Evolutionary conservation across 805 yeast species (phyloP).

Genomic region (Candida sakaeoensis): DNA sequence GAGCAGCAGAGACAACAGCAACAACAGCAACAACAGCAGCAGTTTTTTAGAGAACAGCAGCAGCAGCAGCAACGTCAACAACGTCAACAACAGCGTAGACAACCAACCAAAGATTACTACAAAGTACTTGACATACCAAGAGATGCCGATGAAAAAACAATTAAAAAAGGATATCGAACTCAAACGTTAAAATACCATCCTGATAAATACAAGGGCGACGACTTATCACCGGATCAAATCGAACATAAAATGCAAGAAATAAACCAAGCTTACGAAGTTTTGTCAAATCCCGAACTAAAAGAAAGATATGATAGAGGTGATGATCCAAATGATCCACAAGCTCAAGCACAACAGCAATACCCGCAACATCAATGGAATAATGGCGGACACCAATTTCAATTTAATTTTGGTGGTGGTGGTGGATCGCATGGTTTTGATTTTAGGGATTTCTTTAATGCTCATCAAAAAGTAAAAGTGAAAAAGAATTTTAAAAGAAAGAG

Average conservation of each 20-base stretch:
- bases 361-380: slow-evolving; percentile 13
- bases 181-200: slow-evolving; percentile 85
- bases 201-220: slow-evolving; percentile 75
- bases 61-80: slow-evolving; percentile 29
- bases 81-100: slow-evolving; percentile 25
- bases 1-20: slow-evolving; percentile 27
- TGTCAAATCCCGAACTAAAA: slow-evolving; percentile 62
- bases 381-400: slow-evolving; percentile 10
- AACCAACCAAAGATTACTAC: slow-evolving; percentile 67
- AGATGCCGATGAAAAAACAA: slow-evolving; percentile 66
- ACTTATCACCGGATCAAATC: slow-evolving; percentile 60
- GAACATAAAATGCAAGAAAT: slow-evolving; percentile 87
- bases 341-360: slow-evolving; percentile 12
- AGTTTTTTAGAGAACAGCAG: slow-evolving; percentile 25
- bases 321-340: slow-evolving; percentile 45
- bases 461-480: slow-evolving; percentile 14
- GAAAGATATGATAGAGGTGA: slow-evolving; percentile 64
- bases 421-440: slow-evolving; percentile 15
- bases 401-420: slow-evolving; percentile 13
- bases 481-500: slow-evolving; percentile 12
- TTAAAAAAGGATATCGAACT: slow-evolving; percentile 77
- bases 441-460: slow-evolving; percentile 8
- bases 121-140: slow-evolving; percentile 65
- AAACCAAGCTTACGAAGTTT: slow-evolving; percentile 87
- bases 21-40: slow-evolving; percentile 39